Base-by-base conservation (phyloP, 108 stramenopile species). In the Stephanodiscus triporus region DNA sequence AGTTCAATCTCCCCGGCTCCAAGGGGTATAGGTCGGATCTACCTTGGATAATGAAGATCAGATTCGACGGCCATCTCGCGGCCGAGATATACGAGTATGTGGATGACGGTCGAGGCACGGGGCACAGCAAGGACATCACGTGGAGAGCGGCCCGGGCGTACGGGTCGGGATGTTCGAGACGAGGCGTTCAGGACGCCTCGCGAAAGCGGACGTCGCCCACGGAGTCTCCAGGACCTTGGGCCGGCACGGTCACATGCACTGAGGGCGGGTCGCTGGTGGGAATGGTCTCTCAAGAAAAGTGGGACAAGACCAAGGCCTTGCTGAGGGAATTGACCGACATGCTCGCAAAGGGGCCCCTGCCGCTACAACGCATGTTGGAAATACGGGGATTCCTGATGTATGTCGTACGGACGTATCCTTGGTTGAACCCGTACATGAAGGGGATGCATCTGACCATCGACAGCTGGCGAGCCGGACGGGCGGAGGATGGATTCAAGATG, bases 121-220 rank as follows among this genome's bases (percentile, higher is more conserved):
- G 71, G 2, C 38, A 47, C 20, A 22, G 47, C n/a, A n/a, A n/a
- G n/a, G n/a, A n/a, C n/a, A n/a, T 26, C 22, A 8, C 30, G 36
- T 38, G 61, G 59, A 9, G 10, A 20, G 61, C 48, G 2, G 48
- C 72, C 5, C 10, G 43, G 23, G 32, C n/a, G 36, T 56, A 36
- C 8, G 56, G 16, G 11, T 22, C 27, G 5, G 24, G 38, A 2
- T 57, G 74, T 10, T 43, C 57, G 14, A 38, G 56, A 2, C 51
- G 82, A 11, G 85, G 85, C 20, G 32, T 82, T 3, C 85, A 86
- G 53, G 85, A 86, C 23, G 85, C 81, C 1, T 32, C 77, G 6
- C 23, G 85, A 45, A 86, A 86, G 62, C 50, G 85, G 23, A 53
- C 77, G 13, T 10, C n/a, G 7, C 42, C 60, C 9, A 57, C 70